phyloP scores from a whole-genome alignment of 148 eudicot genomes.

The Oxyria digyna region DNA sequence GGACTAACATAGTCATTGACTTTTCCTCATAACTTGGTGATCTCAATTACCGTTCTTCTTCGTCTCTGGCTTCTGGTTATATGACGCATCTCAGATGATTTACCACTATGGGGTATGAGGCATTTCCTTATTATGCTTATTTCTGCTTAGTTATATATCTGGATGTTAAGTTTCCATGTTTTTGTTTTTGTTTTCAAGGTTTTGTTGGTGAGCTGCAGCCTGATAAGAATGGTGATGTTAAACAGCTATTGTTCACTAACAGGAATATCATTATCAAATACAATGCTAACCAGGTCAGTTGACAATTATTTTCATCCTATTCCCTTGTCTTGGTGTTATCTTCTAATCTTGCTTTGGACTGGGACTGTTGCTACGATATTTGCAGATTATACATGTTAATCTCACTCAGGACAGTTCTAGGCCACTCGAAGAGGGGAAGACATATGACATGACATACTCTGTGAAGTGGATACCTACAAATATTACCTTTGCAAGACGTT shows the following conservation, averaged over 20 bases:
- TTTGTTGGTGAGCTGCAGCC: constrained; percentile 79
- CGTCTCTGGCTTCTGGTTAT: constrained; percentile 15
- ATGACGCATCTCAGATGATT: constrained; percentile 47
- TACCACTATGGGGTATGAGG: constrained; percentile 81
- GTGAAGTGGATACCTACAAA: constrained; percentile 71
- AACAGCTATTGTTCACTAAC: constrained; percentile 69
- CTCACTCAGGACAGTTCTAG: constrained; percentile 75
- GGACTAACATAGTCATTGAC: background rate
- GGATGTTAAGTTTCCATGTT: background rate
- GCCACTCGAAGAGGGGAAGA: constrained; percentile 70
- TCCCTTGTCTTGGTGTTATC: background rate
- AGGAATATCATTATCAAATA: constrained; percentile 53
- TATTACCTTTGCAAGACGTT: constrained; percentile 72
- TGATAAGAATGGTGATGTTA: constrained; percentile 58
- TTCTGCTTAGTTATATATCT: constrained; percentile 7
- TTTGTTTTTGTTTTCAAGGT: constrained; percentile 33
- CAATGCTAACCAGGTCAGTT: constrained; percentile 65
- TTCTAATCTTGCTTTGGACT: background rate
- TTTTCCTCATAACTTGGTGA: constrained; percentile 8
- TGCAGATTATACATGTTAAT: constrained; percentile 94
- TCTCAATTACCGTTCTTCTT: constrained; percentile 4
- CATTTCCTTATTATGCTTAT: background rate
- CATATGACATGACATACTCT: constrained; percentile 79
- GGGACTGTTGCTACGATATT: background rate
- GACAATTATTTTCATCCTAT: background rate